These are phyloP conservation scores for Zygoascus meyerae DNA, from an alignment of 1,139 yeast genomes.

Conservation along the genomic window DNA sequence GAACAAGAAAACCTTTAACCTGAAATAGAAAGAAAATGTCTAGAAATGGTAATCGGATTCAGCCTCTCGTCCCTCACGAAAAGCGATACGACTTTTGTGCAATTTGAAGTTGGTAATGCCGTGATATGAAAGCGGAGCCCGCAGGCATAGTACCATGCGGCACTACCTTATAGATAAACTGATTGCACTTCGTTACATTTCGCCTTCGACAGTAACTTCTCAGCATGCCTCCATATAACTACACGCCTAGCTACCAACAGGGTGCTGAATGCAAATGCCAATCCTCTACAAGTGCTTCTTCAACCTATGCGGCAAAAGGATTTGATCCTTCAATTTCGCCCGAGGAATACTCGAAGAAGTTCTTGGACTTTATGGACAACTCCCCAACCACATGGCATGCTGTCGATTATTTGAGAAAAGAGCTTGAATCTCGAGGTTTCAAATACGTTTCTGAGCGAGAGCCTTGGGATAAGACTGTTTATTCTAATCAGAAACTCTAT, in stretches of 20 bases:
- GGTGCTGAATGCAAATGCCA: not conserved
- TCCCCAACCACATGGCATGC: slow-evolving; percentile 95
- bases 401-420: slow-evolving; percentile 47
- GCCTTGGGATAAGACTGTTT: slow-evolving; percentile 43
- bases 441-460: slow-evolving; percentile 62
- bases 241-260: slow-evolving; percentile 4
- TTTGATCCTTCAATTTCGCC: slow-evolving; percentile 14
- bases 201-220: not conserved
- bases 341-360: slow-evolving; percentile 39
- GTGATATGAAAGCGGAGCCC: no score
- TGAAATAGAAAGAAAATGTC: no score
- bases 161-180: no score
- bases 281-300: not conserved
- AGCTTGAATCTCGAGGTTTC: slow-evolving; percentile 43
- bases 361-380: slow-evolving; percentile 68
- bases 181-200: not conserved
- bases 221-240: slow-evolving; percentile 2
- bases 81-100: no score
- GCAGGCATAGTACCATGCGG: no score
- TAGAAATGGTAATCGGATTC: no score
- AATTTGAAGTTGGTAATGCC: no score
- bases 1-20: no score
- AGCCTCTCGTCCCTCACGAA: no score
- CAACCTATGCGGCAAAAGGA: not conserved
- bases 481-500: slow-evolving; percentile 62